Evolutionary conservation across 805 yeast genomes (phyloP).

Genomic region (Teunomyces atbi): DNA sequence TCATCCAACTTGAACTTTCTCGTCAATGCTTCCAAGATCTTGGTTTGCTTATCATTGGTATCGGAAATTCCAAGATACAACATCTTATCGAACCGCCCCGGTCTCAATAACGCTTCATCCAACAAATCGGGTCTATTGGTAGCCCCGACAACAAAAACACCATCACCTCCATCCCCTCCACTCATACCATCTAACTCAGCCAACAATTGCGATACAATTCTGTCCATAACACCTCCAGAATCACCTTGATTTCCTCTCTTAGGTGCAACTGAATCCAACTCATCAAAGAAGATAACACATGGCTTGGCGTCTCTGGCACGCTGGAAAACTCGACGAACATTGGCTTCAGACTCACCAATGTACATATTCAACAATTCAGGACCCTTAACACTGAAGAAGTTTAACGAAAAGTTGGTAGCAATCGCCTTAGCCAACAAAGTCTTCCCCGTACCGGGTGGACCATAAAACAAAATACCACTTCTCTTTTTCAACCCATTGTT

Average conservation of each 20-base stretch:
- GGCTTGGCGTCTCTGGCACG: constrained; percentile 95
- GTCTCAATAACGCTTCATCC: constrained; percentile 91
- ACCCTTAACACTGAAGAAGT: constrained; percentile 95
- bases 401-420: constrained; percentile 90
- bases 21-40: constrained; percentile 83
- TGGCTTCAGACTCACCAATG: constrained; percentile 97
- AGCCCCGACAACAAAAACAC: constrained; percentile 98
- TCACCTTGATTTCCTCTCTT: constrained; percentile 98
- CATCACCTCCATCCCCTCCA: constrained; percentile 56
- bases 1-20: constrained; percentile 68
- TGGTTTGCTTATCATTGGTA: constrained; percentile 82
- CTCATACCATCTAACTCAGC: constrained; percentile 98
- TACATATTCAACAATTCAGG: constrained; percentile 97
- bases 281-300: constrained; percentile 96
- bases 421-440: constrained; percentile 95
- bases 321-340: constrained; percentile 91
- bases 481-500: constrained; percentile 87
- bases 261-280: constrained; percentile 96
- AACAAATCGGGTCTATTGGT: constrained; percentile 94
- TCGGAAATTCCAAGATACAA: constrained; percentile 90
- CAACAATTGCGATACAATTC: constrained; percentile 91
- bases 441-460: constrained; percentile 99
- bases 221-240: constrained; percentile 98
- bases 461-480: constrained; percentile 91
- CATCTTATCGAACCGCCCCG: constrained; percentile 95